Percentiles rank a stretch among this genome's conserved stretches.
These are phyloP conservation scores for Naganishia sp. DNA, from an alignment of 1,284 basidiomycete genomes.

Conservation along the genomic window DNA sequence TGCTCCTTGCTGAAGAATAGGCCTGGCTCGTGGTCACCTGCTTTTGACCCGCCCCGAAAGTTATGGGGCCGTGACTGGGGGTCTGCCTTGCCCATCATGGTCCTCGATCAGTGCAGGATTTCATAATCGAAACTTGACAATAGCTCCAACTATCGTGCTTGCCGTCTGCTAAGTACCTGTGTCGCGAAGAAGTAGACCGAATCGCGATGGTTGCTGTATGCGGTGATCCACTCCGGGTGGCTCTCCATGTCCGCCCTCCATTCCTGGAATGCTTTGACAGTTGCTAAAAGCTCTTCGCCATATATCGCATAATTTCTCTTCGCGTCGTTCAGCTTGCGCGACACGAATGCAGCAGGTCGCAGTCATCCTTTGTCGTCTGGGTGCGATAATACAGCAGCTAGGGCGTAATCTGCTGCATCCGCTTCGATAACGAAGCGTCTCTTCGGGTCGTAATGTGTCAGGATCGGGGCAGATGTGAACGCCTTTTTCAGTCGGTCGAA, in stretches of 20 bases:
- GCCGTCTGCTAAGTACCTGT: constrained; percentile 52
- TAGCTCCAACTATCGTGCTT: constrained; percentile 55
- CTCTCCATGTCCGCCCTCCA: constrained; percentile 55
- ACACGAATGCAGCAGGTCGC: neutral
- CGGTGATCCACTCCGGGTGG: constrained; percentile 36
- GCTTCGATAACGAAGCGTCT: constrained; percentile 45
- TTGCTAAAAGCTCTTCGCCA: constrained; percentile 58
- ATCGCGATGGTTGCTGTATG: constrained; percentile 57
- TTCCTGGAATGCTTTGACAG: constrained; percentile 52
- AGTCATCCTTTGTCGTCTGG: neutral
- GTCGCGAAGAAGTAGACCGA: constrained; percentile 54
- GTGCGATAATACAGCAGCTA: constrained; percentile 46
- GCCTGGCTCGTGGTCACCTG: no score
- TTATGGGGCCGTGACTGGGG: constrained; percentile 53
- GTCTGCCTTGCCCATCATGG: constrained; percentile 50
- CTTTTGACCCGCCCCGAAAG: constrained; percentile 34
- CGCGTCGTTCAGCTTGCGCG: neutral
- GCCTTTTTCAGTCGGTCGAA: constrained; percentile 52
- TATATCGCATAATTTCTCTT: constrained; percentile 54
- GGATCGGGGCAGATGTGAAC: constrained; percentile 52
- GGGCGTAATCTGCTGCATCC: constrained; percentile 46
- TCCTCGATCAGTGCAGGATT: constrained; percentile 55
- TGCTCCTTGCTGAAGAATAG: no score
- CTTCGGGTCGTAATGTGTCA: constrained; percentile 51
- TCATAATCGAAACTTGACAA: constrained; percentile 53